Evolutionary conservation across 106 monocot genomes (phyloP).

Genomic region (Dendrobium officinale): DNA sequence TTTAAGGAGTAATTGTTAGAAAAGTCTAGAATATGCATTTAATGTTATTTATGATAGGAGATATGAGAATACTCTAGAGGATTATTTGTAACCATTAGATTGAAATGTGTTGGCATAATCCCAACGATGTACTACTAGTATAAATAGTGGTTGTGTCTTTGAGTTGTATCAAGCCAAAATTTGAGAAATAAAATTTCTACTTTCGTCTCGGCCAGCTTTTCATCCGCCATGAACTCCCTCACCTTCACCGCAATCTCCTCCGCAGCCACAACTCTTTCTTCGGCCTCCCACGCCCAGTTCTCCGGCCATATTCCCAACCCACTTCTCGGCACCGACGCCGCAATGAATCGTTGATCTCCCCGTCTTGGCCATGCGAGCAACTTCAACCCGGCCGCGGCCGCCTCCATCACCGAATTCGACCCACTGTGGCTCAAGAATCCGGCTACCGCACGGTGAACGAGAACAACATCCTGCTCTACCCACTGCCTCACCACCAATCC

Average conservation of each 20-base stretch:
- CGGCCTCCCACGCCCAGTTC: constrained; percentile 54
- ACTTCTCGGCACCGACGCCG: constrained; percentile 24
- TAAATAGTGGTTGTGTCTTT: too few species aligned
- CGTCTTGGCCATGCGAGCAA: constrained; percentile 45
- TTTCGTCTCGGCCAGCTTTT: neutral
- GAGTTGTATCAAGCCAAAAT: too few species aligned
- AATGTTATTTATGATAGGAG: too few species aligned
- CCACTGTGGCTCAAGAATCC: constrained; percentile 71
- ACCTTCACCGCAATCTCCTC: constrained; percentile 33
- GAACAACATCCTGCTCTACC: constrained; percentile 50
- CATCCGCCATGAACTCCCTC: constrained; percentile 36
- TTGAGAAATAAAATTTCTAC: too few species aligned
- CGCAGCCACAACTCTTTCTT: constrained; percentile 21
- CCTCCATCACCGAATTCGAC: constrained; percentile 67
- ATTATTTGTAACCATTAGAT: too few species aligned
- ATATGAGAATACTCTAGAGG: too few species aligned
- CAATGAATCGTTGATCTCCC: constrained; percentile 58
- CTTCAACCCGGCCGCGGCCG: constrained; percentile 28
- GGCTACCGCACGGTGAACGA: constrained; percentile 36
- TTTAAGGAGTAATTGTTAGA: too few species aligned
- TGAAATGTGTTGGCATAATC: too few species aligned
- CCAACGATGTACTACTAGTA: too few species aligned
- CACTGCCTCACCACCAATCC: constrained; percentile 45
- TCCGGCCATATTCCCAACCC: constrained; percentile 46
- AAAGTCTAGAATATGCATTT: too few species aligned